phyloP scores from a whole-genome alignment of 2,329 filamentous ascomycete genomes.

The Cladorrhinum sp. region DNA sequence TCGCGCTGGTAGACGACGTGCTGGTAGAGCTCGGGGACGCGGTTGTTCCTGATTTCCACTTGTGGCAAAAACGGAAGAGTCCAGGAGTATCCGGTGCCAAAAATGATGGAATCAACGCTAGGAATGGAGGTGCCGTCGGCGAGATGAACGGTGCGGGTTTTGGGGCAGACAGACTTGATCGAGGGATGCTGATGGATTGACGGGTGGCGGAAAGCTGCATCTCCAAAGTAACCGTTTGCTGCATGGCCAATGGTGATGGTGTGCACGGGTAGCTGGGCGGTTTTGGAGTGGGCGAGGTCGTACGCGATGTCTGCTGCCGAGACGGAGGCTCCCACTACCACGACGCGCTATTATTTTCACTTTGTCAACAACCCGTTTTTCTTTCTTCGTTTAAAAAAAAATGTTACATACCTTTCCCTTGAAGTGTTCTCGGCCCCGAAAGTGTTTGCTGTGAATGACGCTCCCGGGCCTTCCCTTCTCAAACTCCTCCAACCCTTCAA shows the following conservation, averaged over 20 bases:
- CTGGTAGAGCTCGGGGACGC: slow-evolving; percentile 54
- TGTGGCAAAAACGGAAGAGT: slow-evolving; percentile 58
- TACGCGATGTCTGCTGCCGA: slow-evolving; percentile 62
- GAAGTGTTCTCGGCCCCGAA: slow-evolving; percentile 45
- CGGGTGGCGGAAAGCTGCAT: slow-evolving; percentile 58
- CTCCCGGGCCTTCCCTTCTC: slow-evolving; percentile 46
- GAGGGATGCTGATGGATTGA: slow-evolving; percentile 46
- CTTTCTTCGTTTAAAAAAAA: too few species aligned
- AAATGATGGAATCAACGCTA: slow-evolving; percentile 60
- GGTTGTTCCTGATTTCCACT: slow-evolving; percentile 51
- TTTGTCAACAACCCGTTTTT: background rate
- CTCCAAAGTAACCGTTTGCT: slow-evolving; percentile 55
- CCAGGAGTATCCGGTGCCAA: slow-evolving; percentile 66
- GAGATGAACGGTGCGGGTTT: slow-evolving; percentile 50
- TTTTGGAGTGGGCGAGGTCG: slow-evolving; percentile 42
- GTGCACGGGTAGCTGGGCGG: slow-evolving; percentile 47
- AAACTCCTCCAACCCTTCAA: slow-evolving; percentile 48
- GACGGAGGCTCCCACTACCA: slow-evolving; percentile 63
- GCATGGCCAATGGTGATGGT: slow-evolving; percentile 49
- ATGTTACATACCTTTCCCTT: slow-evolving; percentile 41
- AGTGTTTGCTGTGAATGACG: slow-evolving; percentile 55
- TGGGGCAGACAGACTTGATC: slow-evolving; percentile 41
- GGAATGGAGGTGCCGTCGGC: slow-evolving; percentile 51
- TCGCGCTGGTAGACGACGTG: slow-evolving; percentile 56
- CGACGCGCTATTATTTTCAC: slow-evolving; percentile 44